phyloP scores from a whole-genome alignment of 2,329 filamentous ascomycete species.

The Xylariales sp. region DNA sequence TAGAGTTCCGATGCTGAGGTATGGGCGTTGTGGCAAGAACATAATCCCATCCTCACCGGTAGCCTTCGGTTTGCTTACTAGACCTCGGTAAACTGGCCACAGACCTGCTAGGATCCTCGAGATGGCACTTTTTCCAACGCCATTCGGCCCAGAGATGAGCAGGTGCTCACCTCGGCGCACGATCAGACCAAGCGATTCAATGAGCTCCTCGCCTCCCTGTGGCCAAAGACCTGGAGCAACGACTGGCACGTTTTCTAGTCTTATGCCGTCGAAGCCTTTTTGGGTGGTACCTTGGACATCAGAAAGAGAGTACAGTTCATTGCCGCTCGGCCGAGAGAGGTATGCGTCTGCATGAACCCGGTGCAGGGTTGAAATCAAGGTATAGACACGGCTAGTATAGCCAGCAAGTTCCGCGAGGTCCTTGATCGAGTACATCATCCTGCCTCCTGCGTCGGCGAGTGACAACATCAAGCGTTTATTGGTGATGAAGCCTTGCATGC shows the following conservation, averaged over 20 bases:
- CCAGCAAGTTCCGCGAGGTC: slow-evolving; percentile 93
- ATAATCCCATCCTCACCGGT: slow-evolving; percentile 89
- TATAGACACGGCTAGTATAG: slow-evolving; percentile 94
- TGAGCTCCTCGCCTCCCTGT: slow-evolving; percentile 83
- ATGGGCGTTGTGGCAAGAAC: slow-evolving; percentile 93
- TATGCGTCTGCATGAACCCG: slow-evolving; percentile 90
- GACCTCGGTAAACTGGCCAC: slow-evolving; percentile 89
- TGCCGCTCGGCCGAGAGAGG: slow-evolving; percentile 58
- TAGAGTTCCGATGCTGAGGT: slow-evolving; percentile 85
- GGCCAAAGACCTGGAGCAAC: slow-evolving; percentile 87
- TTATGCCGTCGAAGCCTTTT: slow-evolving; percentile 89
- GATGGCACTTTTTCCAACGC: slow-evolving; percentile 88
- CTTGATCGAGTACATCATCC: slow-evolving; percentile 99
- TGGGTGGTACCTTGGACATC: slow-evolving; percentile 93
- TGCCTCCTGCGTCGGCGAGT: slow-evolving; percentile 87
- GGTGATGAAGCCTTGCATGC: slow-evolving; percentile 98
- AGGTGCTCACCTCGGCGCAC: slow-evolving; percentile 89
- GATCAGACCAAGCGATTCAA: slow-evolving; percentile 84
- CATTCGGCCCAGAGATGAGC: slow-evolving; percentile 90
- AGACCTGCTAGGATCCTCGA: slow-evolving; percentile 82
- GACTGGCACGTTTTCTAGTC: slow-evolving; percentile 87
- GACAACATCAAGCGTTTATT: slow-evolving; percentile 99
- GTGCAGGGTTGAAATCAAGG: slow-evolving; percentile 89
- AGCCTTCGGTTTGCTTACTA: slow-evolving; percentile 80
- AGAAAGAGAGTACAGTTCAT: slow-evolving; percentile 82